A percentile compares a stretch with the other conserved stretches of the same genome.
Conservation (phyloP, 2,329 filamentous ascomycete species). For the Parastagonospora avenae region DNA sequence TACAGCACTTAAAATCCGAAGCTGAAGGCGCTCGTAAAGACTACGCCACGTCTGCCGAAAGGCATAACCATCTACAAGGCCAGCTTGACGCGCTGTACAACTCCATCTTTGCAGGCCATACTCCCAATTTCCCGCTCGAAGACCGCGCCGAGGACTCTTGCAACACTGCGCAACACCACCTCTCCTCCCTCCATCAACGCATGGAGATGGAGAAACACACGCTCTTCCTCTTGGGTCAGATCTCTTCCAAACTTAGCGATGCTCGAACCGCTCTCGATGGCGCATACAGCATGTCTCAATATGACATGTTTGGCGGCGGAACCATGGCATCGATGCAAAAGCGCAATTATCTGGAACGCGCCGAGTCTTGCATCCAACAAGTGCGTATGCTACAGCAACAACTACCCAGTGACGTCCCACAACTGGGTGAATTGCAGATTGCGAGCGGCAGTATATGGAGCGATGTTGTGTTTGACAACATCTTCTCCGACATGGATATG, state of each 20-base stretch:
- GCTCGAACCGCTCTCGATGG: slow-evolving; percentile 24
- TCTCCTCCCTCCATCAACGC: slow-evolving; percentile 16
- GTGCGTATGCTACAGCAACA: slow-evolving; percentile 47
- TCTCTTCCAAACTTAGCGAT: slow-evolving; percentile 23
- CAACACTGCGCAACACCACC: slow-evolving; percentile 14
- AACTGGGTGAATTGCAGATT: slow-evolving; percentile 50
- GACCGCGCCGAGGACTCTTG: slow-evolving; percentile 33
- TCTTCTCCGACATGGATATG: slow-evolving; percentile 59
- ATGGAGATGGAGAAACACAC: slow-evolving; percentile 34
- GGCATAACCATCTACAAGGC: slow-evolving; percentile 26
- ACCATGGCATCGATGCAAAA: slow-evolving; percentile 60
- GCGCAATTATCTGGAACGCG: slow-evolving; percentile 56
- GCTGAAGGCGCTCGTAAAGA: slow-evolving; percentile 23
- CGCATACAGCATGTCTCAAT: slow-evolving; percentile 32
- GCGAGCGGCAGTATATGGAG: slow-evolving; percentile 54
- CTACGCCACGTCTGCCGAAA: slow-evolving; percentile 19
- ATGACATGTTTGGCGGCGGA: slow-evolving; percentile 59
- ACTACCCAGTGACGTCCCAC: slow-evolving; percentile 49
- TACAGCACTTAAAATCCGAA: slow-evolving; percentile 28
- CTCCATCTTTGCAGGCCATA: slow-evolving; percentile 39
- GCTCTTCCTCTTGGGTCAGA: slow-evolving; percentile 33
- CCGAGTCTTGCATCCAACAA: slow-evolving; percentile 52
- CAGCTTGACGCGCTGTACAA: slow-evolving; percentile 38
- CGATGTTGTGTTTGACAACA: slow-evolving; percentile 62
- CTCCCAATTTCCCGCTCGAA: slow-evolving; percentile 40